Evolutionary conservation across 805 yeast genomes (phyloP), one percentile per base, ranked within the genome.

Genomic region (Candida fluviatilis): DNA sequence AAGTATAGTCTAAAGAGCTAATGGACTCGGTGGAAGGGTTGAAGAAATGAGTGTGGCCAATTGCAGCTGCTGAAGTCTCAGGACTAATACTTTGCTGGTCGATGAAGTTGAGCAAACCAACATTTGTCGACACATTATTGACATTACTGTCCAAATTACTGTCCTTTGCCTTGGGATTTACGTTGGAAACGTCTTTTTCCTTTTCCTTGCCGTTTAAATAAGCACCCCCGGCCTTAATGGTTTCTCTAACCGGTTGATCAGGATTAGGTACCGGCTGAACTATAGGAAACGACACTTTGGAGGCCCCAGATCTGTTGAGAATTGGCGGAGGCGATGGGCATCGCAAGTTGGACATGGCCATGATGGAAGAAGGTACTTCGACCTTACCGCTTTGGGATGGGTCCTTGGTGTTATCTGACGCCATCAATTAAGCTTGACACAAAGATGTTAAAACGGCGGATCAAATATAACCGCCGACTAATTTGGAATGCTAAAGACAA

Each of bases 271-370:
- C 28, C 4, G 24, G n/a, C 10, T 23, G 24, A 18, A 19, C 36
- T 5, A 41, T 39, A 16, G 44, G 28, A 13, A 33, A 21, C 4
- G 15, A 14, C 21, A 14, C 35, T 19, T 26, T 26, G 34, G 25
- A 40, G 32, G 36, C 44, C 36, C 16, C 44, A 37, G 24, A 40
- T 17, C 37, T 43, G 35, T 62, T 64, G 34, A 79, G 58, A 38
- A 80, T 79, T 5, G 87, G 85, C 1, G 87, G 84, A n/a, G 87
- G 86, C 4, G 85, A 80, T 1, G 86, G 85, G 46, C 84, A 77
- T 42, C 82, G 66, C 38, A 79, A 55, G 51, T 69, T 75, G 5
- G 84, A 76, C 24, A 77, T 59, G 1, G 84, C 83, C 57, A 75
- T 53, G 10, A 71, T 77, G 26, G 79, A 70, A 3, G 82, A 81